Evolutionary conservation across 2,329 filamentous ascomycete species (phyloP), one percentile per base, ranked within the genome.

Genomic region (Geosmithia putterillii): DNA sequence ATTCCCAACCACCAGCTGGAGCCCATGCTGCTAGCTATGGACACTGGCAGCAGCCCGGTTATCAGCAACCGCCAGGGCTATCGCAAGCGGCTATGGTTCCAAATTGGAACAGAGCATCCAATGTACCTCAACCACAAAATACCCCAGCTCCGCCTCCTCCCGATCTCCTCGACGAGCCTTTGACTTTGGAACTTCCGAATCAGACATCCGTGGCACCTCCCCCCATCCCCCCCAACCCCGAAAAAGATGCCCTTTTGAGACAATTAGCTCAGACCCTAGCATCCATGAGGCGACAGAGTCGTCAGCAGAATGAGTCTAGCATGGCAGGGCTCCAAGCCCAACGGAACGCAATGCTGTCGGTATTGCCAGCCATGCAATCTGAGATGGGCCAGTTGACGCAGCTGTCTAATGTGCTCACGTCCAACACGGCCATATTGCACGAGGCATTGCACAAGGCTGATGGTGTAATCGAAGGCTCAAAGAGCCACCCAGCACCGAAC

Each of bases 201-300:
- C 59, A 65, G 4, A 64, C 67, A 1, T 65, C 71, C 19, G 57
- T 79, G 7, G 72, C 82, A 6, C 78, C 87, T 1, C 90, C 92
- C 1, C 89, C 90, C 0, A 87, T 95, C 25, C 90, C 92, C 0
- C 89, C 88, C 0, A 98, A 98, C 54, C 92, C 92, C 1, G 87
- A 96, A 62, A 95, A 95, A 58, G 88, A 96, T 60, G 82, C 84
- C 18, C 75, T 96, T 15, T 72, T 95, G 3, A 74, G 75, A 43
- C 83, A 88, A 38, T 74, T 96, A 23, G 87, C 82, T 32, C 69
- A 74, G 44, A 76, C 80, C 0, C 68, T 96, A 3, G 70, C 79
- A 44, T 66, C 75, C 35, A 80, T 85, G 48, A 79, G 89, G 15
- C 77, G 80, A 47, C 73, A 74, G 40, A 81, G 79, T 43, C 74